A percentile compares a stretch with the other conserved stretches of the same genome.
Evolutionary conservation across 2,329 filamentous ascomycete genomes (phyloP).

Genomic region (Xylaria sp.): DNA sequence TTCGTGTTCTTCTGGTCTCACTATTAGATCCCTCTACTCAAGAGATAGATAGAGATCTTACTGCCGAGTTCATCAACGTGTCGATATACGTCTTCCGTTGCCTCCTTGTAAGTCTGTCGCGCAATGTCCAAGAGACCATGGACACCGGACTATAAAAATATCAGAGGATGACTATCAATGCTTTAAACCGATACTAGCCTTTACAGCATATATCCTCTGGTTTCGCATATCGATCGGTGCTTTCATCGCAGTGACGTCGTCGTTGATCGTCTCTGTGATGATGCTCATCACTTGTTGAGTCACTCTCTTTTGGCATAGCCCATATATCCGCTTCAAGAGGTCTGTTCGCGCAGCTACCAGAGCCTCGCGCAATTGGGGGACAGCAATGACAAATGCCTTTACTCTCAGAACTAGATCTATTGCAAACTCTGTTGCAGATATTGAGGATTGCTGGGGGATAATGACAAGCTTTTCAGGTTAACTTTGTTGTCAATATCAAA

Average conservation of each 20-base stretch:
- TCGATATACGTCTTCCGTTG: conserved; percentile 79
- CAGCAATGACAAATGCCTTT: conserved; percentile 80
- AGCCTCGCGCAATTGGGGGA: conserved; percentile 75
- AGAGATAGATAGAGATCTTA: conserved; percentile 50
- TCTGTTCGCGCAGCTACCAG: conserved; percentile 72
- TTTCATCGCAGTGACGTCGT: conserved; percentile 81
- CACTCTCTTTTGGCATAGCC: conserved; percentile 73
- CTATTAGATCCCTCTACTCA: conserved; percentile 13
- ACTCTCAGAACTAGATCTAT: conserved; percentile 89
- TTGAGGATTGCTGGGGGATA: conserved; percentile 72
- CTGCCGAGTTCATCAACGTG: conserved; percentile 76
- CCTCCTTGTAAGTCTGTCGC: conserved; percentile 88
- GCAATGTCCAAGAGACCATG: conserved; percentile 90
- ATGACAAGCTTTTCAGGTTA: conserved; percentile 72
- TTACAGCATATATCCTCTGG: conserved; percentile 90
- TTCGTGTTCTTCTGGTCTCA: conserved; percentile 62
- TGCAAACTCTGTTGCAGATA: conserved; percentile 79
- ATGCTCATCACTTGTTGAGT: conserved; percentile 69
- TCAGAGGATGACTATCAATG: conserved; percentile 35
- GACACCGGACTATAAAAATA: conserved; percentile 71
- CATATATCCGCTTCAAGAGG: conserved; percentile 74
- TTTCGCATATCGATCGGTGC: conserved; percentile 87
- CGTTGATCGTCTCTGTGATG: conserved; percentile 79
- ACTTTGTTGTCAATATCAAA: conserved; percentile 26
- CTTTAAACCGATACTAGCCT: conserved; percentile 57